Evolutionary conservation across 306 rosid species (phyloP).

Genomic region (Medicago arabica): DNA sequence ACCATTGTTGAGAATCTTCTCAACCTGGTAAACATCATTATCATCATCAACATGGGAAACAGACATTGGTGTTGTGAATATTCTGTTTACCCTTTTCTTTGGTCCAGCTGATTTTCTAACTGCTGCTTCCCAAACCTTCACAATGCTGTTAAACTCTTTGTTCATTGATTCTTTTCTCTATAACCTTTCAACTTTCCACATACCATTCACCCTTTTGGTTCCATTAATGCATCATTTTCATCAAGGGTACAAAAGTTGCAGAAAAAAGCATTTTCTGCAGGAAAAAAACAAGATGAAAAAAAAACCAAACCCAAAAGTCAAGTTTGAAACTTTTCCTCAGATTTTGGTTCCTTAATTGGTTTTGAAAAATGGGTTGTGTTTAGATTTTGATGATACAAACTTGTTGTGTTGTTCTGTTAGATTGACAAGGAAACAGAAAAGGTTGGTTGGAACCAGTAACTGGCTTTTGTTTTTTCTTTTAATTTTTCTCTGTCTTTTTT

Average conservation of each 20-base stretch:
- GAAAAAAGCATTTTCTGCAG: constrained; percentile 33
- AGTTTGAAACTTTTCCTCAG: constrained; percentile 47
- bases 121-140: constrained; percentile 76
- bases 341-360: constrained; percentile 46
- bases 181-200: constrained; percentile 21
- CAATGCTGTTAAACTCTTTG: constrained; percentile 60
- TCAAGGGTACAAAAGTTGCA: constrained; percentile 17
- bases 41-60: constrained; percentile 84
- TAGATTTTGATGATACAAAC: constrained; percentile 53
- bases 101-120: constrained; percentile 67
- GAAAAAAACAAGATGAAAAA: constrained; percentile 16
- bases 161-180: constrained; percentile 59
- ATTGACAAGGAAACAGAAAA: constrained; percentile 70
- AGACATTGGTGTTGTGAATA: constrained; percentile 74
- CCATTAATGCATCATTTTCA: constrained; percentile 37
- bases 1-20: constrained; percentile 72
- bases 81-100: constrained; percentile 59
- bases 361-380: constrained; percentile 49
- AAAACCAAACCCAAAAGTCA: constrained; percentile 38
- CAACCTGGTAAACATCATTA: constrained; percentile 50
- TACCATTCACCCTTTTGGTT: not conserved
- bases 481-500: constrained; percentile 15
- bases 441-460: constrained; percentile 59
- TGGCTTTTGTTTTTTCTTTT: constrained; percentile 38
- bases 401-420: constrained; percentile 43